Percentiles rank a stretch among this genome's conserved stretches.
Conservation (phyloP, 768 basidiomycete genomes). For the Tricholoma bakamatsutake region DNA sequence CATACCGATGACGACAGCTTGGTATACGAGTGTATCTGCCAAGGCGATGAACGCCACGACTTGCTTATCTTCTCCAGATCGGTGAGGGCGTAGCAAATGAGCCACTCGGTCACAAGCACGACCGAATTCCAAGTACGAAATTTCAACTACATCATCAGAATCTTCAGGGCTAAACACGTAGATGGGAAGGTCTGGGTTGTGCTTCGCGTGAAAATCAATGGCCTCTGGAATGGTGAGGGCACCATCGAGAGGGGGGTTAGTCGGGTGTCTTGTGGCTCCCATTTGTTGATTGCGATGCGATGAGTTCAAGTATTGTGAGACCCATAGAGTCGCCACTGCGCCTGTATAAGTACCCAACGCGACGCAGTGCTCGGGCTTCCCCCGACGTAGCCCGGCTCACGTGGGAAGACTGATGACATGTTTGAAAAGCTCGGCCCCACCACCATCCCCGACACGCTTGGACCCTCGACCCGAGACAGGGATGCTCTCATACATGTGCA, state of each 20-base stretch:
- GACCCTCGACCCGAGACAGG: too few species aligned
- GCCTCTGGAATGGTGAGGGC: neutral
- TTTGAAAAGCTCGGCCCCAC: too few species aligned
- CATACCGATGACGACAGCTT: constrained; percentile 27
- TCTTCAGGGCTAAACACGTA: constrained; percentile 15
- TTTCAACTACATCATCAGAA: constrained; percentile 12
- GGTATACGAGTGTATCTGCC: constrained; percentile 27
- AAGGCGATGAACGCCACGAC: constrained; percentile 25
- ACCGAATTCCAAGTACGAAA: constrained; percentile 34
- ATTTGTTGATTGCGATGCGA: too few species aligned
- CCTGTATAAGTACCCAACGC: too few species aligned
- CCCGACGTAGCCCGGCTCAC: too few species aligned
- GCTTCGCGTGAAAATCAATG: constrained; percentile 16
- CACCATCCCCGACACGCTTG: too few species aligned
- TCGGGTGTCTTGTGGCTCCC: neutral
- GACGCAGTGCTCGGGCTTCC: too few species aligned
- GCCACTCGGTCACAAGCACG: constrained; percentile 34
- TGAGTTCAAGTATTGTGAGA: too few species aligned
- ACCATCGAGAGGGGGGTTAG: neutral
- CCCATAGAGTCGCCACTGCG: too few species aligned
- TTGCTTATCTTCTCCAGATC: constrained; percentile 15
- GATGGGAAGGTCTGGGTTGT: constrained; percentile 15
- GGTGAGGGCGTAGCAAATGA: constrained; percentile 23
- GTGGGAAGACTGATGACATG: too few species aligned
- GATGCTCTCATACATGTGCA: too few species aligned